phyloP scores from a whole-genome alignment of 1,284 basidiomycete species.

The Coriolopsis trogii region DNA sequence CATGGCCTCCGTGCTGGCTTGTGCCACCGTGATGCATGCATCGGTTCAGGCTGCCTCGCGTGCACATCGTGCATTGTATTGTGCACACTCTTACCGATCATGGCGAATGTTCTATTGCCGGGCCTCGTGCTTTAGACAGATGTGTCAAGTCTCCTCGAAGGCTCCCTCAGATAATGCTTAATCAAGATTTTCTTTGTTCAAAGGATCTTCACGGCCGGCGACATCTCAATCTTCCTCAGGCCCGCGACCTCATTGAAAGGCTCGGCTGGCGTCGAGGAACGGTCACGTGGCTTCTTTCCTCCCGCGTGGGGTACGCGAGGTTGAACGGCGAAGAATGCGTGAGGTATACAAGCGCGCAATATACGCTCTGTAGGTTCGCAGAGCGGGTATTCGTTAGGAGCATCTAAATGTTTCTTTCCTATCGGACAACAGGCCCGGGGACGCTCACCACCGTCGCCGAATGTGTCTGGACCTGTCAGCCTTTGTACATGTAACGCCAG shows the following conservation, averaged over 20 bases:
- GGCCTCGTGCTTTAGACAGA: background rate
- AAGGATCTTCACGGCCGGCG: background rate
- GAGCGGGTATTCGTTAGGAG: no score
- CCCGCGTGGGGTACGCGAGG: constrained; percentile 20
- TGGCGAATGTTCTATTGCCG: background rate
- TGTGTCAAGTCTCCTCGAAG: background rate
- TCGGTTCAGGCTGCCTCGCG: constrained; percentile 17
- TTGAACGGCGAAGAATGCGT: background rate
- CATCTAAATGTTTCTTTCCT: no score
- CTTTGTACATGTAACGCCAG: background rate
- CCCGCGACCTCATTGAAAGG: background rate
- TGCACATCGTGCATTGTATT: constrained; percentile 14
- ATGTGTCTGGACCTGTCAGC: no score
- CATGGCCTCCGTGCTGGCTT: constrained; percentile 10
- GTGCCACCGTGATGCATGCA: background rate
- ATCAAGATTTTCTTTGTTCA: background rate
- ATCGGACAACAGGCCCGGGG: no score
- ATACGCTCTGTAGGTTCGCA: constrained; percentile 1
- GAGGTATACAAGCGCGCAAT: constrained; percentile 13
- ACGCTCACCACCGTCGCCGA: no score
- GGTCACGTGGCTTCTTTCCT: constrained; percentile 1
- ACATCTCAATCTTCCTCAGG: background rate
- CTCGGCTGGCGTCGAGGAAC: constrained; percentile 4
- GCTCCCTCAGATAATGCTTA: background rate
- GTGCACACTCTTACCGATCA: constrained; percentile 5